Conservation (phyloP, 495 filamentous ascomycete genomes). For the Trichocladium uniseriatum region DNA sequence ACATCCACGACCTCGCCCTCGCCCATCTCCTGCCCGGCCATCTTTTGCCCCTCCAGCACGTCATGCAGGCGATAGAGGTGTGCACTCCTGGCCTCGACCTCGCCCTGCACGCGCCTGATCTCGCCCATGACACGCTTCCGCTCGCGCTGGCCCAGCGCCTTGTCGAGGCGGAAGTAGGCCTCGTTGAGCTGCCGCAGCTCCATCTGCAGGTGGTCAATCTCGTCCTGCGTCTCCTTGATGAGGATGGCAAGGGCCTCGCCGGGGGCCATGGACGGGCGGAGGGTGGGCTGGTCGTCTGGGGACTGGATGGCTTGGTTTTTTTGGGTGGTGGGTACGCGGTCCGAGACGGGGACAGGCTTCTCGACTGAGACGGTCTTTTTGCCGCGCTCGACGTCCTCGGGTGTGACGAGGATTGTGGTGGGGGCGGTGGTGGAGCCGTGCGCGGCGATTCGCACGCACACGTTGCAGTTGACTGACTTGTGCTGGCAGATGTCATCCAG, state of each 20-base stretch:
- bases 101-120: constrained; percentile 53
- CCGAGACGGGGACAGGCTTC: constrained; percentile 62
- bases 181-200: constrained; percentile 49
- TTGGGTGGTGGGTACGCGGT: constrained; percentile 41
- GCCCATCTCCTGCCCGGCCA: constrained; percentile 50
- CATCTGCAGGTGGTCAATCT: constrained; percentile 70
- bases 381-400: constrained; percentile 21
- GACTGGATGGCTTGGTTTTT: constrained; percentile 29
- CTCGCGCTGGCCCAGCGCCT: constrained; percentile 53
- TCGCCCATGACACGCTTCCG: constrained; percentile 55
- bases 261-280: constrained; percentile 68
- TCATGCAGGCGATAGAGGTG: constrained; percentile 86
- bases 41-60: constrained; percentile 75
- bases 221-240: constrained; percentile 72
- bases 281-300: constrained; percentile 52
- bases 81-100: constrained; percentile 70
- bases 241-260: constrained; percentile 68
- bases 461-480: constrained; percentile 60
- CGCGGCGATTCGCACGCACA: constrained; percentile 54
- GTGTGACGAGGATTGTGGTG: constrained; percentile 17
- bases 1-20: constrained; percentile 57
- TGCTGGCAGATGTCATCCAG: constrained; percentile 53
- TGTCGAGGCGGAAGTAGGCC: constrained; percentile 59
- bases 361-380: constrained; percentile 53
- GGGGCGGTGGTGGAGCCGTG: constrained; percentile 21